Evolutionary conservation across 208 protist genomes (phyloP), one percentile per base, ranked within the genome.

Genomic region (Acanthamoeba healyi): DNA sequence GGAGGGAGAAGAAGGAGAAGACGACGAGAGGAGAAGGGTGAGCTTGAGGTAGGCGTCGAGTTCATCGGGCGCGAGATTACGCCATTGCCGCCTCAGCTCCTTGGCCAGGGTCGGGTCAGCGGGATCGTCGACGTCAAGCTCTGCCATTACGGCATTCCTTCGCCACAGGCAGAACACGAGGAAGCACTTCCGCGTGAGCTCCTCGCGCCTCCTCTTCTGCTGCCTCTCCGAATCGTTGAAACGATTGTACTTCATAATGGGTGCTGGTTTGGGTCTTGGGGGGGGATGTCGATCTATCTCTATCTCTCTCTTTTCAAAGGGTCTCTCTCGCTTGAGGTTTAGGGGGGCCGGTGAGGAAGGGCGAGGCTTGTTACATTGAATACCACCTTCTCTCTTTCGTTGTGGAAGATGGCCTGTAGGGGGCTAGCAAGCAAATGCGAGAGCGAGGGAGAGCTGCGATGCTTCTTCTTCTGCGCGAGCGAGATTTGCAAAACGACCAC

Each of bases 111-210:
- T 38, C 6, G 9, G 65, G 65, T 74, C 65, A 29, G 65, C 9
- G 29, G 65, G 65, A 42, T 74, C 65, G n/a, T 74, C 65, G n/a
- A 74, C 26, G 15, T 17, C 32, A 26, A 74, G 65, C 12, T 74
- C 65, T 10, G 17, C 19, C 65, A 74, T 74, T 10, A 74, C 36
- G 65, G n/a, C 12, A 74, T 38, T 74, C 32, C 65, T 34, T 74
- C 65, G 17, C 65, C 65, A 74, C 7, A 74, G n/a, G 29, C 65
- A 74, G 65, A 74, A 74, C 65, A 74, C 65, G 65, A 74, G 65
- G 65, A 74, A 74, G 29, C 65, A 74, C 65, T 74, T 74, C 6
- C 26, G 65, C 9, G 26, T 12, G n/a, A 74, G 65, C 7, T 29
- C n/a, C 65, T 74, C 65, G 32, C 36, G 32, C 65, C 26, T 42